Conservation (phyloP, 2,329 filamentous ascomycete genomes). For the Neobulgaria alba region DNA sequence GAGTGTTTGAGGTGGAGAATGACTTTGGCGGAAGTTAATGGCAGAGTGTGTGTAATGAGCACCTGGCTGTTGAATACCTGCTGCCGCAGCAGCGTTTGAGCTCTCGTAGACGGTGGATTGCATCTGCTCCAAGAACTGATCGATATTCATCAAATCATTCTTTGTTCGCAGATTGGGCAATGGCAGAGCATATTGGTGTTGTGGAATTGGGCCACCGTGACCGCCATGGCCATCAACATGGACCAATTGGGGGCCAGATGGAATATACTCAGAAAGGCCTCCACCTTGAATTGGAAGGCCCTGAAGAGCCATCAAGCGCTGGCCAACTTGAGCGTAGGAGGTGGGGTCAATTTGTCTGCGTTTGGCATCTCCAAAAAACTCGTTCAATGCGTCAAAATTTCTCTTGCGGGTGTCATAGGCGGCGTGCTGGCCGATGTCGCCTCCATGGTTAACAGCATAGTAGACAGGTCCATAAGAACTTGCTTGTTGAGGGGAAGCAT, state of each 20-base stretch:
- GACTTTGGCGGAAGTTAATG: constrained; percentile 49
- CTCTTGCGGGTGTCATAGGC: constrained; percentile 70
- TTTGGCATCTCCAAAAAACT: constrained; percentile 91
- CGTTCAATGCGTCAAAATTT: constrained; percentile 79
- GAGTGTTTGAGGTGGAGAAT: constrained; percentile 38
- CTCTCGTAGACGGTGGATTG: constrained; percentile 94
- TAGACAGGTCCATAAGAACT: constrained; percentile 65
- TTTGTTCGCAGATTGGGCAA: constrained; percentile 87
- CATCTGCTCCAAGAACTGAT: constrained; percentile 92
- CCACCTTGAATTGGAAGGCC: constrained; percentile 54
- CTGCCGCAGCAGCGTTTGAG: constrained; percentile 69
- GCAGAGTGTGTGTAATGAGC: constrained; percentile 52
- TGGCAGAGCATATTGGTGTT: constrained; percentile 77
- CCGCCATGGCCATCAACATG: constrained; percentile 43
- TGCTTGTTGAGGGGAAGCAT: constrained; percentile 44
- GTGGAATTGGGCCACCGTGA: constrained; percentile 49
- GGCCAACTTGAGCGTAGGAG: constrained; percentile 86
- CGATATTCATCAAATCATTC: constrained; percentile 86
- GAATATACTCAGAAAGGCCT: constrained; percentile 47
- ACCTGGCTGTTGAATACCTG: constrained; percentile 68
- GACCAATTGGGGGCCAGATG: constrained; percentile 40
- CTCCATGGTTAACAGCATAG: constrained; percentile 60
- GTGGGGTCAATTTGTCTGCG: constrained; percentile 80
- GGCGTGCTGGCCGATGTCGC: constrained; percentile 56
- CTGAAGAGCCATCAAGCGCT: constrained; percentile 76